Evolutionary conservation across 2,329 filamentous ascomycete genomes (phyloP).

Genomic region (Trichoderma pleuroti): DNA sequence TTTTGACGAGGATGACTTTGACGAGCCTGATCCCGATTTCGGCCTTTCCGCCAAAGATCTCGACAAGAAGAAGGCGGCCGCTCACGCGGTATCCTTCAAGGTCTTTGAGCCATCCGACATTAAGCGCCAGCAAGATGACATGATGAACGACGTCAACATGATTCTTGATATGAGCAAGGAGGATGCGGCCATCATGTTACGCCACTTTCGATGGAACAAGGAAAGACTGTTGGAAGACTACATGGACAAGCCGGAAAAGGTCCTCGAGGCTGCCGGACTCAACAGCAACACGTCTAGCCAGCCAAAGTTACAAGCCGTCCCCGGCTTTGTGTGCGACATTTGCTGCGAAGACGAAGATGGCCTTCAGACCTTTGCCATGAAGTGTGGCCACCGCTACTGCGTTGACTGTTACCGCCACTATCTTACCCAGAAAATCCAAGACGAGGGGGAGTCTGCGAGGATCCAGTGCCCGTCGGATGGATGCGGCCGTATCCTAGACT

Average conservation of each 20-base stretch:
- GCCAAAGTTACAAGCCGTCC: constrained; percentile 66
- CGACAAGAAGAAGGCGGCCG: constrained; percentile 65
- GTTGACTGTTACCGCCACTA: constrained; percentile 91
- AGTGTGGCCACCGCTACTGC: constrained; percentile 91
- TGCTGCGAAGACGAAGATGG: constrained; percentile 85
- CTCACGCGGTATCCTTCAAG: constrained; percentile 81
- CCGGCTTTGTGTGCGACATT: constrained; percentile 87
- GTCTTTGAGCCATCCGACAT: constrained; percentile 80
- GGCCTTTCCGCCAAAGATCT: constrained; percentile 57
- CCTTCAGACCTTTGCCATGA: constrained; percentile 85
- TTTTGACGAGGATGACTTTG: constrained; percentile 54
- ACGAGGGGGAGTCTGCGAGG: constrained; percentile 90
- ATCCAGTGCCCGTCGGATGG: constrained; percentile 89
- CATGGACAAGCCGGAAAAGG: constrained; percentile 80
- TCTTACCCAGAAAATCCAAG: constrained; percentile 84
- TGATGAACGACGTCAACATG: constrained; percentile 86
- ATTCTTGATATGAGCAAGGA: constrained; percentile 87
- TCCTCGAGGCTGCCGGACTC: constrained; percentile 81
- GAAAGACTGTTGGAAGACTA: constrained; percentile 92
- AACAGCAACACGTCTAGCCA: constrained; percentile 58
- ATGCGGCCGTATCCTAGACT: constrained; percentile 88
- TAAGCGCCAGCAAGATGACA: constrained; percentile 75
- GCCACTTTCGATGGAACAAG: constrained; percentile 93
- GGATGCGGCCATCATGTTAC: constrained; percentile 83
- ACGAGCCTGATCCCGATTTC: constrained; percentile 54